These are phyloP conservation scores for Aspergillus aculeatus DNA, from an alignment of 2,329 filamentous ascomycete species.

Conservation along the genomic window DNA sequence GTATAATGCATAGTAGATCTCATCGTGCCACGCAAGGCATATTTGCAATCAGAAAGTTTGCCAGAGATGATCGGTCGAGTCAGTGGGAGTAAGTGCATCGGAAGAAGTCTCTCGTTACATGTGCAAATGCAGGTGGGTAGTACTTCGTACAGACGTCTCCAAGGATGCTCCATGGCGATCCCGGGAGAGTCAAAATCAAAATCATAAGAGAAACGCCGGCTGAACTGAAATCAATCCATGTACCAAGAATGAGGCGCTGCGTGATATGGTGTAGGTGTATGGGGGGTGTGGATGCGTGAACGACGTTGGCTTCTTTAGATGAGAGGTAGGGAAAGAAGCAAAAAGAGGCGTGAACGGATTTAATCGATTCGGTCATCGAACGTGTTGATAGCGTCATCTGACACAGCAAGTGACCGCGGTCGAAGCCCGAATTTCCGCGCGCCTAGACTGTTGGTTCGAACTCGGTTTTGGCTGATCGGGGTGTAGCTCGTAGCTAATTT, in stretches of 20 bases:
- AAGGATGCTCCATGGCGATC: background rate
- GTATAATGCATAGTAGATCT: constrained; percentile 2
- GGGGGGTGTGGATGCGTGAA: constrained; percentile 6
- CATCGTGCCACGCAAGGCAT: background rate
- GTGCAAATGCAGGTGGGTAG: constrained; percentile 1
- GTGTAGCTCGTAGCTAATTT: constrained; percentile 40
- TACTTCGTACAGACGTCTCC: background rate
- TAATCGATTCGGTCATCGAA: constrained; percentile 35
- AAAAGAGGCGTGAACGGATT: constrained; percentile 9
- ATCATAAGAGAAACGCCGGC: constrained; percentile 20
- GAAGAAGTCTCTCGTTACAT: constrained; percentile 1
- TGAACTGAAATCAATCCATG: constrained; percentile 18
- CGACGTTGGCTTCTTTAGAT: constrained; percentile 10
- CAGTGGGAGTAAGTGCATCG: background rate
- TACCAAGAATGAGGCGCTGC: constrained; percentile 24
- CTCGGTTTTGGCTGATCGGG: constrained; percentile 37
- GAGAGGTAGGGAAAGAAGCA: background rate
- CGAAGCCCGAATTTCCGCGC: constrained; percentile 36
- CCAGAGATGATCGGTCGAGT: background rate
- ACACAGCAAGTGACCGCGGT: constrained; percentile 27
- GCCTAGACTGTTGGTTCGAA: constrained; percentile 39
- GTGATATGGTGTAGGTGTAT: constrained; percentile 19
- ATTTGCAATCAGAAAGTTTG: background rate
- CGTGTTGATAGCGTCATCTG: constrained; percentile 26
- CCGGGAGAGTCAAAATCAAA: background rate